Conservation (phyloP, 192 early-diverging fungal species). For the Rhizophagus clarus region DNA sequence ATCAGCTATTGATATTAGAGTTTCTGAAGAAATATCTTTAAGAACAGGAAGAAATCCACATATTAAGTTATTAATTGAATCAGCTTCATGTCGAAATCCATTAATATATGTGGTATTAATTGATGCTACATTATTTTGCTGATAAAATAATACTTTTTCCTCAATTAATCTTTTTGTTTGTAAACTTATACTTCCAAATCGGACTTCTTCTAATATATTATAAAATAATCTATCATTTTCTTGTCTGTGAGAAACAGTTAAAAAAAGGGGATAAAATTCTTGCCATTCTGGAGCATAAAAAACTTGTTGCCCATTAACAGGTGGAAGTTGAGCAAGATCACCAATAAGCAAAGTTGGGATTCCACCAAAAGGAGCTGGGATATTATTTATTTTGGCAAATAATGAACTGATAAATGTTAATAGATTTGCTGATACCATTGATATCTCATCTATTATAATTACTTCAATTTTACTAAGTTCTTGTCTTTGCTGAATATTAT, state of each 20-base stretch:
- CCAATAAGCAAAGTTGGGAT: not conserved
- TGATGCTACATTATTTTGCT: too few relatives aligned
- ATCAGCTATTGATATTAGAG: too few relatives aligned
- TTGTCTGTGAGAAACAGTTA: not conserved
- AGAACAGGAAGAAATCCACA: too few relatives aligned
- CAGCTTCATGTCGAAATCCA: too few relatives aligned
- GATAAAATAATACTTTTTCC: too few relatives aligned
- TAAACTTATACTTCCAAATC: too few relatives aligned
- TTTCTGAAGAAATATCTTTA: too few relatives aligned
- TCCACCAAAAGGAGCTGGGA: not conserved
- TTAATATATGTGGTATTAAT: too few relatives aligned
- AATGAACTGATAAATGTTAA: not conserved
- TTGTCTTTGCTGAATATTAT: too few relatives aligned
- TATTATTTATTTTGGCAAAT: not conserved
- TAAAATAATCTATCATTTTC: not conserved
- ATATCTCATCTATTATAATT: conserved; percentile 14
- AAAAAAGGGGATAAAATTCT: not conserved
- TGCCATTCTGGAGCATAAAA: not conserved
- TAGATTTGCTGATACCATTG: not conserved
- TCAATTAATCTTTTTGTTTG: too few relatives aligned
- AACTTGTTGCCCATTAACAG: not conserved
- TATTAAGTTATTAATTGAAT: too few relatives aligned
- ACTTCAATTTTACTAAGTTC: not conserved
- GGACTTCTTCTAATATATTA: too few relatives aligned
- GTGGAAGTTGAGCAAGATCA: conserved; percentile 10